These are phyloP conservation scores for Zygoascus flipseniorum DNA, from an alignment of 805 yeast genomes.

Conservation along the genomic window DNA sequence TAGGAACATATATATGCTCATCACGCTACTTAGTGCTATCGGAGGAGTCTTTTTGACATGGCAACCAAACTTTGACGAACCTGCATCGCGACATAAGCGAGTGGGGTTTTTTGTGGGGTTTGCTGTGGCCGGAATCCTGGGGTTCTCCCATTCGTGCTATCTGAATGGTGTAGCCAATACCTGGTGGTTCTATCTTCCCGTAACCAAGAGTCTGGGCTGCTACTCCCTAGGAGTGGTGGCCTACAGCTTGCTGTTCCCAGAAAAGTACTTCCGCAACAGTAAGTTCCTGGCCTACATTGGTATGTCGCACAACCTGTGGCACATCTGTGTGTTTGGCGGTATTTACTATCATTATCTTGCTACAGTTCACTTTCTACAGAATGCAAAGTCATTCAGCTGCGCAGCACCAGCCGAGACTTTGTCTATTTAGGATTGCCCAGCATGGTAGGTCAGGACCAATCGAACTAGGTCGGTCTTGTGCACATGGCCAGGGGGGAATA, in stretches of 20 bases:
- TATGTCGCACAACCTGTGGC: constrained; percentile 98
- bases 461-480: constrained; percentile 12
- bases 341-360: constrained; percentile 84
- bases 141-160: constrained; percentile 48
- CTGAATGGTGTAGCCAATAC: constrained; percentile 51
- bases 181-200: constrained; percentile 52
- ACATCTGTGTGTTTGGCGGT: constrained; percentile 80
- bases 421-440: neutral
- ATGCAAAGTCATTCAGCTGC: constrained; percentile 25
- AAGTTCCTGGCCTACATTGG: constrained; percentile 35
- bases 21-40: constrained; percentile 59
- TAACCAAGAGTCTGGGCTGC: constrained; percentile 63
- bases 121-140: constrained; percentile 64
- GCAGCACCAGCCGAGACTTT: neutral
- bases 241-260: constrained; percentile 84
- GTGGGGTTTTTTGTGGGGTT: constrained; percentile 73
- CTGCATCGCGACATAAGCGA: constrained; percentile 72
- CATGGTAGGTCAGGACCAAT: constrained; percentile 9
- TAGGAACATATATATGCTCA: constrained; percentile 43
- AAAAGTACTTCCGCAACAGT: constrained; percentile 46
- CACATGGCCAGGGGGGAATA: constrained; percentile 16
- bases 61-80: constrained; percentile 86
- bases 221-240: constrained; percentile 77
- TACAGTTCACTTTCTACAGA: constrained; percentile 58
- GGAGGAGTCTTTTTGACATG: constrained; percentile 76